Evolutionary conservation across 2,329 filamentous ascomycete species (phyloP), one percentile per base, ranked within the genome.

Genomic region (Dryadomyces quercivorus): DNA sequence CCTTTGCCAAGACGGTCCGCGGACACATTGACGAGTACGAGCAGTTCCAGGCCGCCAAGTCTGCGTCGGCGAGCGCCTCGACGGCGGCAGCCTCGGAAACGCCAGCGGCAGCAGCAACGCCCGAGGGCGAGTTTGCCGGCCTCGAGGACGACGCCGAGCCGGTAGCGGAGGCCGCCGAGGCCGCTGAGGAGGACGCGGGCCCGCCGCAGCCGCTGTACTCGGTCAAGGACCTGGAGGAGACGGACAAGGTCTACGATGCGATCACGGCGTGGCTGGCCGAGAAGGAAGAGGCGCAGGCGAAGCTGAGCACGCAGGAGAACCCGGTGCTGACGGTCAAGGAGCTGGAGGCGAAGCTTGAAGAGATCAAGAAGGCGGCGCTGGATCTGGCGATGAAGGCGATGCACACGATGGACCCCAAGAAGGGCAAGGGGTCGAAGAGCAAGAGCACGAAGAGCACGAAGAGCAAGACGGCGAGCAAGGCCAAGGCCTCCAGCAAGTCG

Each of bases 281-380:
- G 59, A 85, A 86, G 65, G 70, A 87, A 50, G 72, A 76, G 2
- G 77, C 78, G 61, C 92, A 97, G 68, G 79, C 82, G 34, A 83
- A 81, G 61, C 79, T 95, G 3, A 72, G 76, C 16, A 70, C 75
- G 2, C 82, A 82, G 2, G 87, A 88, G 10, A 83, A 97, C 60
- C 87, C 89, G 0, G 83, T 84, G 7, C 74, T 95, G 9, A 76
- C 85, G 0, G 72, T 82, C 60, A 83, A 84, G 63, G 91, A 95
- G 31, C 69, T 95, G 34, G 72, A 81, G 56, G 75, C 74, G 22
- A 85, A 85, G 68, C 77, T 82, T 16, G 80, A 83, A 62, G 80
- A 86, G 65, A 76, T 97, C 7, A 81, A 85, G 65, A 82, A 86
- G 65, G 79, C 76, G 5, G 80, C 81, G 61, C 77, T 85, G 66